Conservation (phyloP, 179 eudicot species). For the Beta macrorhiza region DNA sequence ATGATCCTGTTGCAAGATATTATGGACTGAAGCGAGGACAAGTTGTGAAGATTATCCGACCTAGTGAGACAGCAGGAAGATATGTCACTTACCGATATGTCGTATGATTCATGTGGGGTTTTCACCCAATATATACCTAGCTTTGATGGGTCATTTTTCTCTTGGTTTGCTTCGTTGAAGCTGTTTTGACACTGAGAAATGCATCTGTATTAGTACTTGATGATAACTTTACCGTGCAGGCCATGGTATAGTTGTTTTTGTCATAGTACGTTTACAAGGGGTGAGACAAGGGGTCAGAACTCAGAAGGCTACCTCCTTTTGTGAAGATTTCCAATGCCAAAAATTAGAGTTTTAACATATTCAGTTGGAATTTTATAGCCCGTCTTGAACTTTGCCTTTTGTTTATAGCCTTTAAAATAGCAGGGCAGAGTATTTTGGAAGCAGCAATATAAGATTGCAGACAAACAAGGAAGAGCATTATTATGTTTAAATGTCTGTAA, state of each 20-base stretch:
- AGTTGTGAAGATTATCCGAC: conserved; percentile 73
- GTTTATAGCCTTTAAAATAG: no score
- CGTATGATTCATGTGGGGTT: conserved; percentile 27
- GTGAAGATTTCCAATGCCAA: background rate
- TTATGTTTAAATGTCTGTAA: no score
- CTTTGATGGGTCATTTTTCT: background rate
- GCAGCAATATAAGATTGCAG: no score
- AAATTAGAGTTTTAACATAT: background rate
- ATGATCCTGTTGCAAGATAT: conserved; percentile 74
- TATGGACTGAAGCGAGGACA: conserved; percentile 80
- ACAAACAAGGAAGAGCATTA: no score
- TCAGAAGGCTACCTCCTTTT: background rate
- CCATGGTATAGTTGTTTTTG: background rate
- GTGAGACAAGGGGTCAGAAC: no score
- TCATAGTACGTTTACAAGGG: background rate
- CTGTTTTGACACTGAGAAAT: background rate
- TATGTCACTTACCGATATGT: conserved; percentile 72
- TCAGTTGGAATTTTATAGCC: background rate
- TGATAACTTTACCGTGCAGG: background rate
- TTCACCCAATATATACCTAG: background rate
- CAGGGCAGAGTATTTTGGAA: no score
- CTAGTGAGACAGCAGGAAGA: conserved; percentile 86
- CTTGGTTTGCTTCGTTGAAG: background rate
- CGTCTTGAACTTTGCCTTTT: background rate
- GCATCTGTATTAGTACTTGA: background rate